Conservation (phyloP, 2,329 filamentous ascomycete genomes). For the Venturia effusa region DNA sequence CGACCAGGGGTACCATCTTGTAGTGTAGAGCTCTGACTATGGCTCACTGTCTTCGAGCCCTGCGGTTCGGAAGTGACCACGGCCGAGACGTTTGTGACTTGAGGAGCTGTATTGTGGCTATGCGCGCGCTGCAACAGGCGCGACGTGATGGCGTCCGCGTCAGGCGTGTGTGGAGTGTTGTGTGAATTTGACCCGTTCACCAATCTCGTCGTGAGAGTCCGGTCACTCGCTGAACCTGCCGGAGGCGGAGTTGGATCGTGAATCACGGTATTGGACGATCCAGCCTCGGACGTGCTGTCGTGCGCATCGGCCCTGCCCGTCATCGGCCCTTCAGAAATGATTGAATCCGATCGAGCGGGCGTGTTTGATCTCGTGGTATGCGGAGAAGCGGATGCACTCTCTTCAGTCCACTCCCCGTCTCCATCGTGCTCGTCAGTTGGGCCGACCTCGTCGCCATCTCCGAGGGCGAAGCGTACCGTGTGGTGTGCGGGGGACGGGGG, state of each 20-base stretch:
- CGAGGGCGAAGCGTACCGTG: slow-evolving; percentile 31
- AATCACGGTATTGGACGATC: slow-evolving; percentile 7
- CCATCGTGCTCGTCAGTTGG: slow-evolving; percentile 18
- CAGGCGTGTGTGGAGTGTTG: slow-evolving; percentile 29
- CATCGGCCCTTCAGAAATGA: slow-evolving; percentile 8
- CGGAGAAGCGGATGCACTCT: slow-evolving; percentile 31
- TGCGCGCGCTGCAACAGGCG: slow-evolving; percentile 54
- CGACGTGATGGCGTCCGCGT: slow-evolving; percentile 57
- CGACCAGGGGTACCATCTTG: slow-evolving; percentile 30
- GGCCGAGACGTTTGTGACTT: slow-evolving; percentile 52
- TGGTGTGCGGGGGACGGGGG: slow-evolving; percentile 26
- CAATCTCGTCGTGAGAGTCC: slow-evolving; percentile 7
- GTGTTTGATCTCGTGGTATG: slow-evolving; percentile 23
- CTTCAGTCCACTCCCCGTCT: slow-evolving; percentile 29
- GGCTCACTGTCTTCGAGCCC: slow-evolving; percentile 24
- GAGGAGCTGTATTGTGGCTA: slow-evolving; percentile 50
- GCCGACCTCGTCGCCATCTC: slow-evolving; percentile 18
- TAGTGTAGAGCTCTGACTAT: slow-evolving; percentile 27
- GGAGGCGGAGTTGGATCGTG: neutral
- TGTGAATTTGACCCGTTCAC: slow-evolving; percentile 23
- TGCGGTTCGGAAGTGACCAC: slow-evolving; percentile 33
- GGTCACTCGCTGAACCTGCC: neutral
- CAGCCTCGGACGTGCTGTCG: slow-evolving; percentile 5
- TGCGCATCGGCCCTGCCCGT: slow-evolving; percentile 1
- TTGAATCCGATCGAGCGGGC: slow-evolving; percentile 1